Conservation (phyloP, 208 protist species). For the Angomonas deanei region DNA sequence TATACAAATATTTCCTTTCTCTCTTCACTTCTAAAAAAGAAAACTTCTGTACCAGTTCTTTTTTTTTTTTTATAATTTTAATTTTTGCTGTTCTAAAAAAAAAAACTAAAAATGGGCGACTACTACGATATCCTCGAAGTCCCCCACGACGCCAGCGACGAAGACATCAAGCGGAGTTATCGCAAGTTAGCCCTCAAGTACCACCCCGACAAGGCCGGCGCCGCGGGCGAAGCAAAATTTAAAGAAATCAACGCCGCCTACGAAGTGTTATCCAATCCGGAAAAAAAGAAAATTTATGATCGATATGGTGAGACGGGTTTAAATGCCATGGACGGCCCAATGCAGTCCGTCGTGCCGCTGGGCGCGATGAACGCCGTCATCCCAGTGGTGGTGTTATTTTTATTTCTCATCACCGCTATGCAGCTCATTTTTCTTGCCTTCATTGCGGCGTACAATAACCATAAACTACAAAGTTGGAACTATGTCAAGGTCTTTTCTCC, state of each 20-base stretch:
- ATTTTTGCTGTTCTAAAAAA: too few relatives aligned
- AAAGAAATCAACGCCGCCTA: conserved; percentile 91
- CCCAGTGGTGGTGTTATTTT: conserved; percentile 7
- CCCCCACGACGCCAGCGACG: conserved; percentile 33
- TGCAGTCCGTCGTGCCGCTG: conserved; percentile 21
- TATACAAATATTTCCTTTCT: not conserved
- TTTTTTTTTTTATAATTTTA: too few relatives aligned
- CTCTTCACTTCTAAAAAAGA: not conserved
- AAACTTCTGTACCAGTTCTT: not conserved
- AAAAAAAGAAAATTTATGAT: conserved; percentile 60
- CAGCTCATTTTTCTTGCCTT: conserved; percentile 61
- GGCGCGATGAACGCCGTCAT: conserved; percentile 10
- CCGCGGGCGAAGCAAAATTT: conserved; percentile 62
- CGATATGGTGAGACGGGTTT: conserved; percentile 46
- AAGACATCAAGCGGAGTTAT: conserved; percentile 85
- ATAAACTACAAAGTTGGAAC: conserved; percentile 43
- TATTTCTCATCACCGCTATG: conserved; percentile 26
- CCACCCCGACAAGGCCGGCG: conserved; percentile 86
- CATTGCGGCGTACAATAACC: conserved; percentile 37
- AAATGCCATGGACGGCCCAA: conserved; percentile 33
- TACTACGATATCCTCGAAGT: conserved; percentile 81
- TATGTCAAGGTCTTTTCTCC: conserved; percentile 72
- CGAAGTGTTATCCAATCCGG: conserved; percentile 91
- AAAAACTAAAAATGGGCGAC: conserved; percentile 18
- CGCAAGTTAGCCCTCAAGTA: conserved; percentile 62